A percentile compares a stretch with the other conserved stretches of the same genome.
Conservation (phyloP, 2,329 filamentous ascomycete species). For the Aquanectria penicillioides region DNA sequence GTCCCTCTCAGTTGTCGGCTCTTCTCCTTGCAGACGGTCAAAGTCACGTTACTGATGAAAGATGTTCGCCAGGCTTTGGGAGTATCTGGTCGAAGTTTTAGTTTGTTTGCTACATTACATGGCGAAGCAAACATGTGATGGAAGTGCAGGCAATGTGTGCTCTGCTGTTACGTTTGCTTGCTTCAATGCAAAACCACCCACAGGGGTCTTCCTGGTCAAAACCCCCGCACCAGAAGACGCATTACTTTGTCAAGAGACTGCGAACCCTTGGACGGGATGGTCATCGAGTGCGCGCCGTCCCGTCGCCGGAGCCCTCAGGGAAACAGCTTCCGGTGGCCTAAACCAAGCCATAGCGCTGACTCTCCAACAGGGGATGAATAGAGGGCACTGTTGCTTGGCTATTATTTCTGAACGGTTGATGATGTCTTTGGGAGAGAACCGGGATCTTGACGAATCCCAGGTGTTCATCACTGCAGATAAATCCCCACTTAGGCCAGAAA, state of each 20-base stretch:
- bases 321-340: conserved; percentile 8
- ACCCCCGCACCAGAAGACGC: conserved; percentile 11
- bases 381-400: neutral
- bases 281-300: conserved; percentile 25
- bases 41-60: conserved; percentile 38
- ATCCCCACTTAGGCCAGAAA: conserved; percentile 24
- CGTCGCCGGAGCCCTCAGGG: conserved; percentile 16
- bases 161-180: conserved; percentile 30
- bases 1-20: conserved; percentile 14
- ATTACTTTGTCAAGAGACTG: conserved; percentile 8
- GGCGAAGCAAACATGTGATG: neutral
- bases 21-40: conserved; percentile 32
- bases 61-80: conserved; percentile 6
- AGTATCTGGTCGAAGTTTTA: neutral
- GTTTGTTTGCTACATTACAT: neutral
- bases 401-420: conserved; percentile 4
- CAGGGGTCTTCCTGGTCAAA: conserved; percentile 26
- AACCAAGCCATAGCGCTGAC: conserved; percentile 1
- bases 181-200: conserved; percentile 24
- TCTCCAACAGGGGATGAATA: neutral
- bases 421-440: neutral
- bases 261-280: neutral
- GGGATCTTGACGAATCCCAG: conserved; percentile 12
- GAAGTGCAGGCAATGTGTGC: conserved; percentile 11
- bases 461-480: conserved; percentile 19